Conservation (phyloP, 1,284 basidiomycete species). For the Wolfiporia cocos region DNA sequence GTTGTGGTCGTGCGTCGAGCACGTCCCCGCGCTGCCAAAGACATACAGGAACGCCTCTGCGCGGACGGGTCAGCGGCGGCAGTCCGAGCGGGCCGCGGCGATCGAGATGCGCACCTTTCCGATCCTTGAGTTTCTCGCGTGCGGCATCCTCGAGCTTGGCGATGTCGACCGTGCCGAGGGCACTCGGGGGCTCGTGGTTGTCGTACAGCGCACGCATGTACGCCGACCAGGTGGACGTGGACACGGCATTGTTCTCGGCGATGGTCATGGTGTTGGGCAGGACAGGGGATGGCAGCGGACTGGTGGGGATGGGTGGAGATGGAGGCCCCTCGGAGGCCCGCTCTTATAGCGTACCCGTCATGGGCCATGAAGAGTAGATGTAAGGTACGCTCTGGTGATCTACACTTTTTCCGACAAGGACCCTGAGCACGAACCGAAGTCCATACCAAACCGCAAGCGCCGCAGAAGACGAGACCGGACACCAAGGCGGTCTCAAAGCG, state of each 20-base stretch:
- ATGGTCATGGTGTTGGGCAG: neutral
- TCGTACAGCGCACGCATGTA: constrained; percentile 24
- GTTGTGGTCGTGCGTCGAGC: constrained; percentile 52
- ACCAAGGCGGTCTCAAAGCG: too few species aligned
- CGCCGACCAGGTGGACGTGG: constrained; percentile 20
- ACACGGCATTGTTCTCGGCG: neutral
- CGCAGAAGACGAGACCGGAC: neutral
- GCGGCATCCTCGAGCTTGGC: constrained; percentile 40
- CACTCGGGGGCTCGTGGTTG: constrained; percentile 24
- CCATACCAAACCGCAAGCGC: neutral
- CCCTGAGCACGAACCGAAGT: neutral
- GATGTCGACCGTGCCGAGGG: constrained; percentile 33
- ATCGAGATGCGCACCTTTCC: constrained; percentile 26
- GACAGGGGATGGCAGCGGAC: neutral
- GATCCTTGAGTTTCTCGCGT: constrained; percentile 34
- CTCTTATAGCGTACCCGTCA: neutral
- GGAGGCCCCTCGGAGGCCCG: neutral
- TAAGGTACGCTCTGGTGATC: too few species aligned
- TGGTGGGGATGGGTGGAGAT: neutral
- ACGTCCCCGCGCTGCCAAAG: constrained; percentile 55
- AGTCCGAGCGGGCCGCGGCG: neutral
- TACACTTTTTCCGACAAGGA: too few species aligned
- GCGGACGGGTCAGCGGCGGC: neutral
- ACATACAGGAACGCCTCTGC: constrained; percentile 60
- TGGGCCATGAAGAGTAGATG: too few species aligned